Conservation (phyloP, 352 stramenopile species). For the Phytopythium helicoides region DNA sequence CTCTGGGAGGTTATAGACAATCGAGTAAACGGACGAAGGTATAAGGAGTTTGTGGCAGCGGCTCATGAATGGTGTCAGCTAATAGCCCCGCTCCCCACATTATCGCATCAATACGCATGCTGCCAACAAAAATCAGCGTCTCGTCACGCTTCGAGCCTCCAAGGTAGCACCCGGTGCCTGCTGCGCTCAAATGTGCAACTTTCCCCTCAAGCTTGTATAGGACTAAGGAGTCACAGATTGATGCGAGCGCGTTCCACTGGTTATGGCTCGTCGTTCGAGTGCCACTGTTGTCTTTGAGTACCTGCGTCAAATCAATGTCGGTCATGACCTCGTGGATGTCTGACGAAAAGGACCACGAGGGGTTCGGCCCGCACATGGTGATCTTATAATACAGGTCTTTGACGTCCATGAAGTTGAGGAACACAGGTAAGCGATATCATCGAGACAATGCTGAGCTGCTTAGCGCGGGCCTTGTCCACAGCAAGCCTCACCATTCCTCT, state of each 20-base stretch:
- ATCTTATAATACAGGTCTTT: constrained; percentile 27
- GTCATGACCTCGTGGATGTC: constrained; percentile 17
- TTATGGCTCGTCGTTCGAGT: constrained; percentile 9
- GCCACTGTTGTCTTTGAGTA: constrained; percentile 12
- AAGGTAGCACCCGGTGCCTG: constrained; percentile 15
- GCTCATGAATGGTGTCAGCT: constrained; percentile 11
- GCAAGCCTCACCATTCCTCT: background rate
- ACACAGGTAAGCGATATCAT: constrained; percentile 22
- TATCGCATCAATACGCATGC: constrained; percentile 12
- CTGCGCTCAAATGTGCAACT: constrained; percentile 12
- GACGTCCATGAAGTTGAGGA: constrained; percentile 25
- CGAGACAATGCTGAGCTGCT: constrained; percentile 15
- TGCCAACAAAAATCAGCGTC: constrained; percentile 19
- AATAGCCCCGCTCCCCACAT: constrained; percentile 16
- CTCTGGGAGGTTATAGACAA: constrained; percentile 15
- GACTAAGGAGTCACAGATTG: constrained; percentile 16
- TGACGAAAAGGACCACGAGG: constrained; percentile 13
- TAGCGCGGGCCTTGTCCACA: constrained; percentile 1
- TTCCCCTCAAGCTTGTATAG: constrained; percentile 15
- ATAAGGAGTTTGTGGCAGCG: constrained; percentile 8
- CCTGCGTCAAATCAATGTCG: constrained; percentile 14
- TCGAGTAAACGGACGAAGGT: constrained; percentile 4
- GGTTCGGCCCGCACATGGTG: constrained; percentile 16
- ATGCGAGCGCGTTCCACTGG: constrained; percentile 22
- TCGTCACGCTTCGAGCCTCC: constrained; percentile 11